phyloP scores from a whole-genome alignment of 306 rosid genomes.

The Hippophae tibetana region DNA sequence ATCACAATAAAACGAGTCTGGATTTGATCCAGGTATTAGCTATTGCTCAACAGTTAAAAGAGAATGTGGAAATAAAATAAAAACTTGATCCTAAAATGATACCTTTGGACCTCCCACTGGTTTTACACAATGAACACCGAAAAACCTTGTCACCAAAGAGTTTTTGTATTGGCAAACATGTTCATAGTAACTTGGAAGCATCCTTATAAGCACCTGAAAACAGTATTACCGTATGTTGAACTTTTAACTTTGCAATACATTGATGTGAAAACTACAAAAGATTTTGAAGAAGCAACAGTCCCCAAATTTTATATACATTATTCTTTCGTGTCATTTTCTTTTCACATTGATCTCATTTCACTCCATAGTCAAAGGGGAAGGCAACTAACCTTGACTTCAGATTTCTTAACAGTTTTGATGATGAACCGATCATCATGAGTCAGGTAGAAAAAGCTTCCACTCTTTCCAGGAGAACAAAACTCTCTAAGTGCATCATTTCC shows the following conservation, averaged over 20 bases:
- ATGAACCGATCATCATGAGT: constrained; percentile 92
- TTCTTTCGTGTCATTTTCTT: too few relatives aligned
- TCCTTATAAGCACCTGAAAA: constrained; percentile 80
- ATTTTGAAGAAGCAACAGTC: neutral
- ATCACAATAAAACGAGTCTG: constrained; percentile 97
- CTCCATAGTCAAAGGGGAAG: too few relatives aligned
- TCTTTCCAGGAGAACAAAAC: constrained; percentile 94
- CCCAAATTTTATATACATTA: neutral
- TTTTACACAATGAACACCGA: constrained; percentile 92
- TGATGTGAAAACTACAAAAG: neutral
- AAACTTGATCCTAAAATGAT: neutral
- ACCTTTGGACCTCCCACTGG: constrained; percentile 96
- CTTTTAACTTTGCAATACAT: neutral
- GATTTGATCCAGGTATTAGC: constrained; percentile 17
- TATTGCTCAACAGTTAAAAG: neutral
- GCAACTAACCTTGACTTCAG: constrained; percentile 79
- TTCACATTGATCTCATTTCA: too few relatives aligned
- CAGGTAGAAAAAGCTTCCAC: constrained; percentile 86
- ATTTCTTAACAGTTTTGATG: constrained; percentile 91
- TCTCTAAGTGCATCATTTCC: constrained; percentile 88
- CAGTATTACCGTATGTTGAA: constrained; percentile 4
- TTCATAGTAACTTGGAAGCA: constrained; percentile 74
- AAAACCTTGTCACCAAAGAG: constrained; percentile 87
- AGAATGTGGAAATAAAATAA: neutral
- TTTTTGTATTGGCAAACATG: constrained; percentile 62